Evolutionary conservation across 352 stramenopile genomes (phyloP).

Genomic region (Pythium plurisporium): DNA sequence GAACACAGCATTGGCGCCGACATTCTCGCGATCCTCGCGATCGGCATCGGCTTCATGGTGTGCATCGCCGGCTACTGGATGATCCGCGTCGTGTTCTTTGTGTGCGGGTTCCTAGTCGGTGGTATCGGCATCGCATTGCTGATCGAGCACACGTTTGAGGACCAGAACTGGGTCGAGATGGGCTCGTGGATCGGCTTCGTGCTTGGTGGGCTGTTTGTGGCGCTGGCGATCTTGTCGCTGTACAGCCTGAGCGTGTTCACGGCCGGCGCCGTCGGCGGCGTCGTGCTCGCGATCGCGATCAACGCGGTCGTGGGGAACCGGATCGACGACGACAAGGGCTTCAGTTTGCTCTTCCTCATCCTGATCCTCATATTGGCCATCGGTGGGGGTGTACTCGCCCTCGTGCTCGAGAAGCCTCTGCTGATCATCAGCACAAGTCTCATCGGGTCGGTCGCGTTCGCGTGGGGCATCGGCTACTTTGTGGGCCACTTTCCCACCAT

Average conservation of each 20-base stretch:
- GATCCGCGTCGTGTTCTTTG: slow-evolving; percentile 43
- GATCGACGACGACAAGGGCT: slow-evolving; percentile 30
- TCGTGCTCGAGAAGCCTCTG: slow-evolving; percentile 52
- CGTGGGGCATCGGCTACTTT: slow-evolving; percentile 56
- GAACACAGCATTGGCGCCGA: slow-evolving; percentile 34
- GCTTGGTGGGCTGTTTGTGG: slow-evolving; percentile 31
- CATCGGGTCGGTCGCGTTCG: slow-evolving; percentile 32
- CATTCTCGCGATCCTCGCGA: slow-evolving; percentile 36
- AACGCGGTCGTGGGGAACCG: slow-evolving; percentile 38
- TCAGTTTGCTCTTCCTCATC: slow-evolving; percentile 39
- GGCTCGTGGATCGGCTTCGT: slow-evolving; percentile 55
- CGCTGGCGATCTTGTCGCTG: slow-evolving; percentile 30
- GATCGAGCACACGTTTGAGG: slow-evolving; percentile 31
- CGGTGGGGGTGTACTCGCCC: slow-evolving; percentile 32
- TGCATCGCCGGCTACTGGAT: slow-evolving; percentile 56
- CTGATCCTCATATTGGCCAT: slow-evolving; percentile 22
- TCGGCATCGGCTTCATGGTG: slow-evolving; percentile 37
- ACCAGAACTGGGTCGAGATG: slow-evolving; percentile 27
- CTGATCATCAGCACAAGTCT: slow-evolving; percentile 52
- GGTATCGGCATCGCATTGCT: slow-evolving; percentile 31
- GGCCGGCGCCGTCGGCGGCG: slow-evolving; percentile 31
- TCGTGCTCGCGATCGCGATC: slow-evolving; percentile 41
- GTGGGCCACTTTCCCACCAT: slow-evolving; percentile 52
- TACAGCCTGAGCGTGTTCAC: slow-evolving; percentile 49
- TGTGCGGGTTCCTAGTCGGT: slow-evolving; percentile 38